These are phyloP conservation scores for Metschnikowia koreensis DNA, from an alignment of 805 yeast genomes.

Conservation along the genomic window DNA sequence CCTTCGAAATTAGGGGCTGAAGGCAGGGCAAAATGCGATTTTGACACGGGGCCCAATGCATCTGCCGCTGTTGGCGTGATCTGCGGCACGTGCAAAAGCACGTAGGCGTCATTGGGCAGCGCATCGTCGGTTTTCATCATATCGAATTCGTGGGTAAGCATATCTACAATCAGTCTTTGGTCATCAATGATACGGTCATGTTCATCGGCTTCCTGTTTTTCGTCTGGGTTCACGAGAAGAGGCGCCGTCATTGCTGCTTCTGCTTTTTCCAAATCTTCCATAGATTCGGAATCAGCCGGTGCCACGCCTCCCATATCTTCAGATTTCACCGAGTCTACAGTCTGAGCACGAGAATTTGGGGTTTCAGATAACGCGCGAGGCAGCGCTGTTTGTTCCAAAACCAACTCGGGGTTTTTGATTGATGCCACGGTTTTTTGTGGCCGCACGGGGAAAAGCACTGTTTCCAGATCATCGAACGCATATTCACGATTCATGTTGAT, in stretches of 20 bases:
- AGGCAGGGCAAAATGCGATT: constrained; percentile 10
- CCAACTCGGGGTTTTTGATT: constrained; percentile 5
- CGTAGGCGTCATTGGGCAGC: constrained; percentile 20
- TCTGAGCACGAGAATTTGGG: constrained; percentile 10
- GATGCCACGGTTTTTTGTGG: constrained; percentile 50
- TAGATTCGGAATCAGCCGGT: constrained; percentile 14
- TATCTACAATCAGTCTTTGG: constrained; percentile 29
- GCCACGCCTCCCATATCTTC: constrained; percentile 35
- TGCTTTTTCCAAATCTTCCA: constrained; percentile 10
- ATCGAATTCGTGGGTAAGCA: constrained; percentile 25
- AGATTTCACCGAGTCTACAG: constrained; percentile 25
- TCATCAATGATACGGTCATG: constrained; percentile 30
- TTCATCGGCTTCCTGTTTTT: constrained; percentile 32
- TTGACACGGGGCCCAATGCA: not conserved
- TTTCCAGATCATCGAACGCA: constrained; percentile 49
- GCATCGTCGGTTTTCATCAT: constrained; percentile 17
- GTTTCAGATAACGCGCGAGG: constrained; percentile 7
- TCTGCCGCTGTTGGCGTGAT: constrained; percentile 25
- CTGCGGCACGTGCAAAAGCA: constrained; percentile 51
- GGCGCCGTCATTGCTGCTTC: no score
- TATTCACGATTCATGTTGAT: constrained; percentile 67
- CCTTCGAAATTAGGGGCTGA: constrained; percentile 40
- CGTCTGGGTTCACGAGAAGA: constrained; percentile 19
- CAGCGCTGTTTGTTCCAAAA: constrained; percentile 29
- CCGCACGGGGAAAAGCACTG: constrained; percentile 66